These are phyloP conservation scores for Dothiorella sarmentorum DNA, from an alignment of 2,329 filamentous ascomycete genomes.

Conservation along the genomic window DNA sequence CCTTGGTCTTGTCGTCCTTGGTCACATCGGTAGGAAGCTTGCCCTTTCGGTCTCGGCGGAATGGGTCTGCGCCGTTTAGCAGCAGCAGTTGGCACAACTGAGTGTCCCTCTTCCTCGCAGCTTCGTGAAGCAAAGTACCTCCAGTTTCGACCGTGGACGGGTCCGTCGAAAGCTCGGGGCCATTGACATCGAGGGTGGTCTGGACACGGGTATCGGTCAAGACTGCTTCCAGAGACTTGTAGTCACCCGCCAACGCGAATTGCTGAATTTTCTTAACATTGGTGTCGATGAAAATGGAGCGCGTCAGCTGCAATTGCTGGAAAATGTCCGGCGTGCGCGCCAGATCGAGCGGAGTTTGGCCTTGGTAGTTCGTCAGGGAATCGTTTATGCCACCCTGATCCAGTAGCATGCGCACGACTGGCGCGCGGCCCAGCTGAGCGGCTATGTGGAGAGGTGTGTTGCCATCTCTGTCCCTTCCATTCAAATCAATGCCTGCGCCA, in stretches of 20 bases:
- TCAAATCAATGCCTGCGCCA: constrained; percentile 69
- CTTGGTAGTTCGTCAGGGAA: constrained; percentile 76
- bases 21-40: constrained; percentile 95
- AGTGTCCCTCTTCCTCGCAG: constrained; percentile 80
- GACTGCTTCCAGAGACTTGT: constrained; percentile 73
- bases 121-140: constrained; percentile 92
- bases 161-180: constrained; percentile 81
- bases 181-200: constrained; percentile 87
- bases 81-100: constrained; percentile 86
- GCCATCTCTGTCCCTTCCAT: constrained; percentile 86
- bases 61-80: constrained; percentile 92
- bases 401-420: constrained; percentile 78
- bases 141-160: constrained; percentile 72
- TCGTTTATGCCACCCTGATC: constrained; percentile 85
- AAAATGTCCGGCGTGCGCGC: constrained; percentile 93
- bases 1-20: constrained; percentile 83
- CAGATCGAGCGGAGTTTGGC: constrained; percentile 77
- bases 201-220: constrained; percentile 82
- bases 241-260: constrained; percentile 68
- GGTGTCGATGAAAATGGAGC: constrained; percentile 83
- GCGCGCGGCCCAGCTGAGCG: constrained; percentile 72
- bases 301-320: constrained; percentile 85
- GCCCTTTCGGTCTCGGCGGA: constrained; percentile 89
- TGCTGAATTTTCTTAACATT: constrained; percentile 83
- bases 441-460: constrained; percentile 92